phyloP scores from a whole-genome alignment of 2,329 filamentous ascomycete genomes.

The Chaetomium sp. region DNA sequence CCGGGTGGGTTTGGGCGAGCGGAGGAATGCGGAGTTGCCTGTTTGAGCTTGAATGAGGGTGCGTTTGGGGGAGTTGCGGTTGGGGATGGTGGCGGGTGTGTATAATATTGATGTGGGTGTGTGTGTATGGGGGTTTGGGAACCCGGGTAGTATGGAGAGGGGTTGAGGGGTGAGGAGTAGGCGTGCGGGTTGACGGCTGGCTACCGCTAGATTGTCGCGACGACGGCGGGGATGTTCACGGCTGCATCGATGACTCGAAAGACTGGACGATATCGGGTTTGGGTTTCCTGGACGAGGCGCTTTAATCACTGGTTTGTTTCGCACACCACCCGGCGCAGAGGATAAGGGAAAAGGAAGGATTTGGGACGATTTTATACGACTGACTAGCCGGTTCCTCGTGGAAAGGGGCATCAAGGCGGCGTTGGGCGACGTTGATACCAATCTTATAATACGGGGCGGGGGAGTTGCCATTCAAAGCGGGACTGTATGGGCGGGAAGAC shows the following conservation, averaged over 20 bases:
- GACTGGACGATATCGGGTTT: neutral
- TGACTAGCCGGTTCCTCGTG: conserved; percentile 4
- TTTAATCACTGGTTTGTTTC: neutral
- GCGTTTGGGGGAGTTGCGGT: too few species aligned
- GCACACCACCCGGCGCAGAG: neutral
- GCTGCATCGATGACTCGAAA: neutral
- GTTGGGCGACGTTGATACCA: conserved; percentile 29
- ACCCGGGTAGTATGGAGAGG: too few species aligned
- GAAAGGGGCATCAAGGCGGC: conserved; percentile 15
- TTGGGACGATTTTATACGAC: neutral
- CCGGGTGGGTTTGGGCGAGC: conserved; percentile 59
- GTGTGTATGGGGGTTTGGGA: neutral
- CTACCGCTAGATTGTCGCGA: neutral
- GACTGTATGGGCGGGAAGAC: neutral
- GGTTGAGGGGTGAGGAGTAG: too few species aligned
- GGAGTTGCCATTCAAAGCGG: neutral
- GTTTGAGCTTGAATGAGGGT: conserved; percentile 53
- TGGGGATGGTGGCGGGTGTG: neutral
- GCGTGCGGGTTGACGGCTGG: too few species aligned
- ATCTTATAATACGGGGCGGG: conserved; percentile 27
- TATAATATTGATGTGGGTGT: neutral
- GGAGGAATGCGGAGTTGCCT: conserved; percentile 75
- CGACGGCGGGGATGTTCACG: neutral
- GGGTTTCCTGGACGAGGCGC: neutral
- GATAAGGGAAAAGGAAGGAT: neutral